Percentiles rank a stretch among this genome's conserved stretches.
Evolutionary conservation across 441 rosid species (phyloP).

Genomic region (Croton setiger): DNA sequence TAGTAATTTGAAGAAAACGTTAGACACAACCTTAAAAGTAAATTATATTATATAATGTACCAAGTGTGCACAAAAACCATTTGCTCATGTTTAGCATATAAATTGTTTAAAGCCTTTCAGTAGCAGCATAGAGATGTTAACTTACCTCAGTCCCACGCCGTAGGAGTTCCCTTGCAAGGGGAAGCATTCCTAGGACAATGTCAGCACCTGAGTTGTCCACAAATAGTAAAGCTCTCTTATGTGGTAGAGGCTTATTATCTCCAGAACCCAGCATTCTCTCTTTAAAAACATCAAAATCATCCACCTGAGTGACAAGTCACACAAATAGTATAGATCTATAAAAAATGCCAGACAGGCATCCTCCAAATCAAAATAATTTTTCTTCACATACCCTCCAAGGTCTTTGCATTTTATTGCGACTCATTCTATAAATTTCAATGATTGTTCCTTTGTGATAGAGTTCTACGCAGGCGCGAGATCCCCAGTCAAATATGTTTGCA

Average conservation of each 20-base stretch:
- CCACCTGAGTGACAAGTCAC: slow-evolving; percentile 53
- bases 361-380: slow-evolving; percentile 3
- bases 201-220: slow-evolving; percentile 99
- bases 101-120: slow-evolving; percentile 7
- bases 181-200: slow-evolving; percentile 94
- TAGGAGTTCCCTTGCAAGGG: slow-evolving; percentile 91
- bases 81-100: not conserved
- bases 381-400: slow-evolving; percentile 82
- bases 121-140: slow-evolving; percentile 20
- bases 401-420: slow-evolving; percentile 97
- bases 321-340: slow-evolving; percentile 10
- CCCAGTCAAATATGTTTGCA: slow-evolving; percentile 99
- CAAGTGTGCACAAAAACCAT: not conserved
- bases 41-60: not conserved
- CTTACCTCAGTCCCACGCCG: slow-evolving; percentile 94
- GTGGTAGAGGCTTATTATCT: slow-evolving; percentile 58
- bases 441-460: slow-evolving; percentile 97
- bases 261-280: slow-evolving; percentile 79
- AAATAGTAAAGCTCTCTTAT: slow-evolving; percentile 92
- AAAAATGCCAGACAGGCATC: slow-evolving; percentile 14
- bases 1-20: slow-evolving; percentile 11
- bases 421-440: slow-evolving; percentile 98
- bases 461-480: slow-evolving; percentile 98
- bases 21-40: not conserved
- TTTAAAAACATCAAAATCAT: slow-evolving; percentile 88